These are phyloP conservation scores for Trametes gibbosa DNA, from an alignment of 768 basidiomycete species.

Conservation along the genomic window DNA sequence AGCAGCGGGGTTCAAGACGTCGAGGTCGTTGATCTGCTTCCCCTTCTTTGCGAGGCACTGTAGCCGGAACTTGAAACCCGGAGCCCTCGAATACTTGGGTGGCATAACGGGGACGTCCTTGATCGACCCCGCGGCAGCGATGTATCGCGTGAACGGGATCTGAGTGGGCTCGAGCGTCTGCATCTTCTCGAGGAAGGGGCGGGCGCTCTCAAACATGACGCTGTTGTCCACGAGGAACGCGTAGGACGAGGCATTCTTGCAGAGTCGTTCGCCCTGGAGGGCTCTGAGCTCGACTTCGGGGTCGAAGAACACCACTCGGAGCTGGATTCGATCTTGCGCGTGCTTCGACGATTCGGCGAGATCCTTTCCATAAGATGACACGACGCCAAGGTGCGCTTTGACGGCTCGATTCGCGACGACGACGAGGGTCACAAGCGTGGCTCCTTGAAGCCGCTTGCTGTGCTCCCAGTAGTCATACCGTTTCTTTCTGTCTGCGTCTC, in stretches of 20 bases:
- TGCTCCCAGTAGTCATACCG: constrained; percentile 63
- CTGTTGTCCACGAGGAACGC: constrained; percentile 55
- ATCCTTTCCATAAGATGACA: constrained; percentile 43
- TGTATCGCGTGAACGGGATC: constrained; percentile 53
- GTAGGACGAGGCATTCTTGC: constrained; percentile 14
- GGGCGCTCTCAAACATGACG: constrained; percentile 64
- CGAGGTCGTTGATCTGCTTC: constrained; percentile 39
- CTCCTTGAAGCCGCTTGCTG: constrained; percentile 56
- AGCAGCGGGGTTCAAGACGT: constrained; percentile 34
- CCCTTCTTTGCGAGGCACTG: constrained; percentile 45
- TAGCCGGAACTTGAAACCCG: constrained; percentile 58
- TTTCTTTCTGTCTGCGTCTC: constrained; percentile 34
- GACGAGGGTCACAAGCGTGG: constrained; percentile 64
- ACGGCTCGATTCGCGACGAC: constrained; percentile 27
- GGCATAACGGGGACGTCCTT: constrained; percentile 38
- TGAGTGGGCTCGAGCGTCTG: constrained; percentile 49
- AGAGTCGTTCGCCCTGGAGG: constrained; percentile 36
- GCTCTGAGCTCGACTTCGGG: constrained; percentile 48
- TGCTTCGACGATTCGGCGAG: constrained; percentile 43
- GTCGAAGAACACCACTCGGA: constrained; percentile 66
- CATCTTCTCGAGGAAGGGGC: constrained; percentile 66
- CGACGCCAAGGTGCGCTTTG: constrained; percentile 51
- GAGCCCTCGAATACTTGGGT: constrained; percentile 52
- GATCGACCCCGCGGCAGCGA: constrained; percentile 42
- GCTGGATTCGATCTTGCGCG: constrained; percentile 34